Evolutionary conservation across 2,329 filamentous ascomycete species (phyloP).

Genomic region (Cercospora sesami): DNA sequence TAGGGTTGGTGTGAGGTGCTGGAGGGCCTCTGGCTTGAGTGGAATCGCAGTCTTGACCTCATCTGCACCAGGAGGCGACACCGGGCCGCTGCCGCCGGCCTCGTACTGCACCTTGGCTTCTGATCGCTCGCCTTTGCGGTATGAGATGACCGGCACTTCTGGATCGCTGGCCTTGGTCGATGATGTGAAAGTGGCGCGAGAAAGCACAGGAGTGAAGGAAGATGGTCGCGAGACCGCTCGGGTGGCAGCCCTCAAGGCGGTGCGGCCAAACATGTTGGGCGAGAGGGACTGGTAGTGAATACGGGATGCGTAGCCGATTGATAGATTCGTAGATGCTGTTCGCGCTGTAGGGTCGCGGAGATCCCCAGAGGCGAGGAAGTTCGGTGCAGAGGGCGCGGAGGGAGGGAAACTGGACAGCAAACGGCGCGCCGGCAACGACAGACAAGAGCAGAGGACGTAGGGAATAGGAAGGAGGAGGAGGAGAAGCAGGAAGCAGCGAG

Average conservation of each 20-base stretch:
- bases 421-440: background rate
- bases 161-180: conserved; percentile 30
- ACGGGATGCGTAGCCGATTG: background rate
- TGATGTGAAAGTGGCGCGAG: conserved; percentile 31
- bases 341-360: background rate
- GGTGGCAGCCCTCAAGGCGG: conserved; percentile 22
- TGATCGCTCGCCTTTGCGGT: conserved; percentile 36
- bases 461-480: background rate
- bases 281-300: background rate
- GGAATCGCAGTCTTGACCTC: conserved; percentile 36
- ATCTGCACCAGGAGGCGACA: conserved; percentile 38
- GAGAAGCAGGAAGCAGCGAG: background rate
- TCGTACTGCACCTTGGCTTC: conserved; percentile 35
- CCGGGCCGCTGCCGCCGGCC: conserved; percentile 31
- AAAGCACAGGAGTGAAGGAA: conserved; percentile 19
- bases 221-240: conserved; percentile 21
- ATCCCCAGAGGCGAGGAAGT: background rate
- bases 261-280: conserved; percentile 28
- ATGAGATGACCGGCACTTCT: conserved; percentile 38
- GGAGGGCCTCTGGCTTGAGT: conserved; percentile 46
- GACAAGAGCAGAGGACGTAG: background rate
- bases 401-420: background rate
- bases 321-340: background rate
- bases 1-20: conserved; percentile 61
- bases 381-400: background rate